Conservation (phyloP, 2,329 filamentous ascomycete species). For the Beauveria varroae region DNA sequence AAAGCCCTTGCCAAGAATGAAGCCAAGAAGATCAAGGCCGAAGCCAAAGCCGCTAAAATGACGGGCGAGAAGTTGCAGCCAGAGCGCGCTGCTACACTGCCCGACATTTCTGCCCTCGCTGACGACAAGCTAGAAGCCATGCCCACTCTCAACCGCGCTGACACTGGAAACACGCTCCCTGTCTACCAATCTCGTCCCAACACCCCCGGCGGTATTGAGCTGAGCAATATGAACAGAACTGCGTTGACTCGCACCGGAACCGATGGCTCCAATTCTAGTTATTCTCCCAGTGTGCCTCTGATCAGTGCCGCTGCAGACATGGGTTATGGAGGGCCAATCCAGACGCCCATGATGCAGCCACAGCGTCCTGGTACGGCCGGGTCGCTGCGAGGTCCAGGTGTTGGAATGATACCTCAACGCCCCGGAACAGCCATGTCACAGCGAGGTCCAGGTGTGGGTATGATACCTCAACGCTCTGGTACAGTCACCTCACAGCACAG, state of each 20-base stretch:
- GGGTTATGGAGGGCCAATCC: slow-evolving; percentile 40
- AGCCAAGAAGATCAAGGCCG: slow-evolving; percentile 46
- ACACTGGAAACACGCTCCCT: slow-evolving; percentile 55
- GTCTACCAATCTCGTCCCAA: slow-evolving; percentile 53
- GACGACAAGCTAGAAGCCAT: slow-evolving; percentile 47
- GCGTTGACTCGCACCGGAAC: slow-evolving; percentile 43
- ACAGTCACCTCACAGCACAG: slow-evolving; percentile 30
- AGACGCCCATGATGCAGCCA: slow-evolving; percentile 25
- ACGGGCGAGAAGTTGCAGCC: slow-evolving; percentile 42
- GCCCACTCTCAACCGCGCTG: slow-evolving; percentile 51
- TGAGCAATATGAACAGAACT: slow-evolving; percentile 44
- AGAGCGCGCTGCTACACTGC: slow-evolving; percentile 60
- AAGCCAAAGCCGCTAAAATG: slow-evolving; percentile 43
- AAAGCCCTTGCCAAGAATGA: slow-evolving; percentile 79
- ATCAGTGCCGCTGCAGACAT: slow-evolving; percentile 53
- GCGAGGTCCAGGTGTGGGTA: slow-evolving; percentile 16
- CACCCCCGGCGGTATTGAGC: slow-evolving; percentile 46
- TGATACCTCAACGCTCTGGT: slow-evolving; percentile 22
- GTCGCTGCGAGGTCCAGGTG: slow-evolving; percentile 23
- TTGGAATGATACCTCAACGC: slow-evolving; percentile 18
- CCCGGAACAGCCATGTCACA: slow-evolving; percentile 30
- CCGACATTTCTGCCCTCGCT: slow-evolving; percentile 33
- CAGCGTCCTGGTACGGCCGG: slow-evolving; percentile 26
- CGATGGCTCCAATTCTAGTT: slow-evolving; percentile 50
- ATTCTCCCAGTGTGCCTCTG: slow-evolving; percentile 57